Evolutionary conservation across 805 yeast genomes (phyloP), one percentile per base, ranked within the genome.

Genomic region (Yamadazyma nakazawae): DNA sequence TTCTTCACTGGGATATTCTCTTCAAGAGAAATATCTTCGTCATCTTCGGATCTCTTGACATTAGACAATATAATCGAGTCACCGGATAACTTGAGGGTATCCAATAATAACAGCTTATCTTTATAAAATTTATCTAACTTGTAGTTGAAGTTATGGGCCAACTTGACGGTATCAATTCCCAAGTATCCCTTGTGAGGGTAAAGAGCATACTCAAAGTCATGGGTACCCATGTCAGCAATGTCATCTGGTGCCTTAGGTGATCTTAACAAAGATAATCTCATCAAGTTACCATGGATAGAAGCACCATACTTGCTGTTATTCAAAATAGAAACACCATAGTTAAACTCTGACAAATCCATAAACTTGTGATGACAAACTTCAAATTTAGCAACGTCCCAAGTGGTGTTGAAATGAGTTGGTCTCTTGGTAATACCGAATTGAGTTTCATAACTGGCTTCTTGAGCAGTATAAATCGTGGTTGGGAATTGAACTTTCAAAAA

Each of bases 301-400:
- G 89, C 95, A 8, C 99, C 99, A 61, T 89, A 92, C 64, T 92
- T 92, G 60, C 83, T 78, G 66, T 89, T 84, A 63, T 91, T 92
- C 58, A 92, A 62, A 14, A 92, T 68, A 0, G 95, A 76, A 11
- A 90, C 96, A 60, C 99, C 99, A 59, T 88, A 91, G 51, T 78
- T 80, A 63, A 73, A 80, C 59, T 89, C 98, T 21, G 96, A 85
- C 57, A 87, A 82, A 62, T 92, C 99, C 56, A 95, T 92, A 68
- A 88, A 92, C 60, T 88, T 88, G 65, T 94, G 99, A 59, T 86
- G 89, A 59, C 96, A 88, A 10, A 90, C 96, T 67, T 92, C 99
- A 64, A 92, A 92, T 63, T 90, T 91, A 48, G 98, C 98, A 30
- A 85, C 85, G 59, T 92, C 99, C 98, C 98, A 92, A 0, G 88